Conservation (phyloP, 169 alveolate genomes). For the Amoebophrya sp. region DNA sequence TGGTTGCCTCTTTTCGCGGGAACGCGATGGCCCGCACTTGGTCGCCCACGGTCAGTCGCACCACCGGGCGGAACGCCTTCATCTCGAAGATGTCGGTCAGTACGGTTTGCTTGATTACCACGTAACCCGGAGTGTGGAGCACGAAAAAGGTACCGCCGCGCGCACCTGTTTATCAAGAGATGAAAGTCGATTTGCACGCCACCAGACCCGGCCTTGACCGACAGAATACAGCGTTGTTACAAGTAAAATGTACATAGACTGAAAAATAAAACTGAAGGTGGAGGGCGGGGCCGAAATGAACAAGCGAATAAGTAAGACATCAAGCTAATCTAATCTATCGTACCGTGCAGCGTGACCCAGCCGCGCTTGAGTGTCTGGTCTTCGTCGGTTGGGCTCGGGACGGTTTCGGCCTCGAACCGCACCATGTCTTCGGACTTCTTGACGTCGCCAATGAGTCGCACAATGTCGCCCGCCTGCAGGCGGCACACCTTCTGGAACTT, state of each 20-base stretch:
- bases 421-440: background rate
- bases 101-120: background rate
- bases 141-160: background rate
- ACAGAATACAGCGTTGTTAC: no score
- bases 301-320: no score
- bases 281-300: no score
- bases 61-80: background rate
- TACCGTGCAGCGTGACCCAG: conserved; percentile 3
- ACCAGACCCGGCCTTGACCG: no score
- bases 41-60: background rate
- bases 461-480: background rate
- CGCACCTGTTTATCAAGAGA: background rate
- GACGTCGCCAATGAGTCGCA: background rate
- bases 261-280: no score
- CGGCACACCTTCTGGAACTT: background rate
- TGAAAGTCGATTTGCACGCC: background rate
- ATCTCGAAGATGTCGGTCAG: background rate
- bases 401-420: conserved; percentile 12
- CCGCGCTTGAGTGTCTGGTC: background rate
- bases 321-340: no score
- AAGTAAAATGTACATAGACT: no score
- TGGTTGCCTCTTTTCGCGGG: background rate
- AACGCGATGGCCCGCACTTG: background rate
- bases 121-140: background rate
- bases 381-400: background rate